These are phyloP conservation scores for Punica granatum DNA, from an alignment of 345 rosid genomes.

Conservation along the genomic window DNA sequence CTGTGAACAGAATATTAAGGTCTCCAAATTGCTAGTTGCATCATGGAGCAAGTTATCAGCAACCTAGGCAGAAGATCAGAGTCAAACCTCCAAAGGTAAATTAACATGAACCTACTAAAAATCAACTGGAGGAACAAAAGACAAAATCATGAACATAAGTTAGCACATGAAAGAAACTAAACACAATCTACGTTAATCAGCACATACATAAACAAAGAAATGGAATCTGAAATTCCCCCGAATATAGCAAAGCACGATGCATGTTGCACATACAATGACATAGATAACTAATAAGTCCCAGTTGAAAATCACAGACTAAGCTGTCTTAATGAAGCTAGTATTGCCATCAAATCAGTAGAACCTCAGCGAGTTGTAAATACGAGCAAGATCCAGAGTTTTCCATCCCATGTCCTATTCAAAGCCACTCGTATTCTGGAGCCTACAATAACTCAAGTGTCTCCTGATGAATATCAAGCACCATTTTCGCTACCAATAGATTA, in stretches of 20 bases:
- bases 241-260: neutral
- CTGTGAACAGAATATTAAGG: conserved; percentile 96
- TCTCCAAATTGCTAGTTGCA: conserved; percentile 89
- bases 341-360: neutral
- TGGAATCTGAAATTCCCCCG: neutral
- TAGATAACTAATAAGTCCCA: neutral
- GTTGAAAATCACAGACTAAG: neutral
- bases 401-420: neutral
- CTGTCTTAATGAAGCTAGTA: neutral
- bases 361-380: neutral
- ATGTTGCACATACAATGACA: too few species aligned
- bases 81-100: neutral
- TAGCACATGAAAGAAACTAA: neutral
- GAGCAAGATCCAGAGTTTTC: neutral
- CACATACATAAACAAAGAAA: neutral
- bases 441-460: neutral
- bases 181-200: neutral
- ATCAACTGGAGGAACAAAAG: neutral
- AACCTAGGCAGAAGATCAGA: conserved; percentile 40
- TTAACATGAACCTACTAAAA: neutral
- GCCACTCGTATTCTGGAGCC: neutral
- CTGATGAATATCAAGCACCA: neutral
- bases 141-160: neutral
- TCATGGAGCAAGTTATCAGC: conserved; percentile 99
- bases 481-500: neutral